These are phyloP conservation scores for Mortierella sp. DNA, from an alignment of 371 early-diverging fungal genomes.

Conservation along the genomic window DNA sequence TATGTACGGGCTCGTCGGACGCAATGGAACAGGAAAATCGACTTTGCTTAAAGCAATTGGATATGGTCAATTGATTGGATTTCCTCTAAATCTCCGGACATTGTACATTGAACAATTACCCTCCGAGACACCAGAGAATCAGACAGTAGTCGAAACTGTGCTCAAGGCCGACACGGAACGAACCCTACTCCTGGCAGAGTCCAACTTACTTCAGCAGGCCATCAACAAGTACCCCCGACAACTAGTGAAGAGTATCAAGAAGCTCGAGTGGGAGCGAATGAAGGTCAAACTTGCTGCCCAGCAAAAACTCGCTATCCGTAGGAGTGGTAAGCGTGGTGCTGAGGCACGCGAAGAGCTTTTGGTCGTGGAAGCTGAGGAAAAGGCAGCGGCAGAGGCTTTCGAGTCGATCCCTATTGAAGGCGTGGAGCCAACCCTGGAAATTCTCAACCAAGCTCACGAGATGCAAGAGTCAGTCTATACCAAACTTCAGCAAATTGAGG, in stretches of 20 bases:
- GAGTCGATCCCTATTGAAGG: slow-evolving; percentile 33
- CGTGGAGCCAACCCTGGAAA: slow-evolving; percentile 61
- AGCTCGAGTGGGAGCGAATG: slow-evolving; percentile 56
- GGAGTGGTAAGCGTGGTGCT: slow-evolving; percentile 85
- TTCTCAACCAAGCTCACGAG: slow-evolving; percentile 67
- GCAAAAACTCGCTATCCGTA: slow-evolving; percentile 75
- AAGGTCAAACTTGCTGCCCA: slow-evolving; percentile 63
- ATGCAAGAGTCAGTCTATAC: slow-evolving; percentile 69
- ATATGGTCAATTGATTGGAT: slow-evolving; percentile 78
- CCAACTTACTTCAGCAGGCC: slow-evolving; percentile 59
- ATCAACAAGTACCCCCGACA: slow-evolving; percentile 57
- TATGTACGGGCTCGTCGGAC: slow-evolving; percentile 85
- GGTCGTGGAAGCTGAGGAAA: slow-evolving; percentile 66
- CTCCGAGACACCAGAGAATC: slow-evolving; percentile 63
- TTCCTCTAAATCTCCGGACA: slow-evolving; percentile 81
- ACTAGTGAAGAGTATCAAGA: slow-evolving; percentile 51
- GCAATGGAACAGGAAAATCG: slow-evolving; percentile 95
- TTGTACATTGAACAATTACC: slow-evolving; percentile 83
- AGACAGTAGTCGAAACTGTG: slow-evolving; percentile 75
- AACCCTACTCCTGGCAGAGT: slow-evolving; percentile 45
- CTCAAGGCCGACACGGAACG: slow-evolving; percentile 78
- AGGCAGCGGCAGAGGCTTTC: slow-evolving; percentile 59
- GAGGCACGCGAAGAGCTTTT: slow-evolving; percentile 69
- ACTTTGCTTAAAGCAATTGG: slow-evolving; percentile 83
- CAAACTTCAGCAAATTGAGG: slow-evolving; percentile 61